These are phyloP conservation scores for Schizophyllum commune DNA, from an alignment of 1,284 basidiomycete species.

Conservation along the genomic window DNA sequence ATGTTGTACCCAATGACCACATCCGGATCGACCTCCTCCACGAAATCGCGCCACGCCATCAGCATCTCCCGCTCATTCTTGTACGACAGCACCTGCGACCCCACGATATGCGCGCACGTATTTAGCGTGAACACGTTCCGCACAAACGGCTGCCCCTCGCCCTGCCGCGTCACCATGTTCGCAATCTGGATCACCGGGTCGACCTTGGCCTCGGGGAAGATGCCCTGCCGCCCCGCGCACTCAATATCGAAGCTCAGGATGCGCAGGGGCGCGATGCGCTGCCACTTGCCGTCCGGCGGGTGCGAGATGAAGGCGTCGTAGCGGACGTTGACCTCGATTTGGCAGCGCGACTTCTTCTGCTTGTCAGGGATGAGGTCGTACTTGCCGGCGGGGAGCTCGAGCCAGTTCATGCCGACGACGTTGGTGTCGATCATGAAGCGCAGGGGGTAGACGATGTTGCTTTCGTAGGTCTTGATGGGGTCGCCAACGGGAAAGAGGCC, in stretches of 20 bases:
- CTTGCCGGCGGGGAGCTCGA: conserved; percentile 78
- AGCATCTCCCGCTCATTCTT: conserved; percentile 70
- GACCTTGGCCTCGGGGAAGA: conserved; percentile 82
- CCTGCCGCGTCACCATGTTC: conserved; percentile 95
- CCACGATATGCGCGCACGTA: conserved; percentile 88
- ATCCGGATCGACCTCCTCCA: conserved; percentile 85
- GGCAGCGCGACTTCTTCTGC: conserved; percentile 72
- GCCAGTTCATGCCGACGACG: conserved; percentile 97
- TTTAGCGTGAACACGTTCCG: conserved; percentile 96
- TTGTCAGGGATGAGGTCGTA: conserved; percentile 56
- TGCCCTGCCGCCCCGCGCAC: conserved; percentile 91
- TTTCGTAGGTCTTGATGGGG: conserved; percentile 71
- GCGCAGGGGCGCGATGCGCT: conserved; percentile 82
- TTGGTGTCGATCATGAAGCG: conserved; percentile 97
- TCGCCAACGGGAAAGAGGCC: conserved; percentile 52
- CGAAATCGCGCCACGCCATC: conserved; percentile 76
- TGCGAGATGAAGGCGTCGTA: conserved; percentile 83
- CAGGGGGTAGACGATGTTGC: conserved; percentile 82
- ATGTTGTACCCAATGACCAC: conserved; percentile 94
- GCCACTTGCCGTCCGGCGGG: conserved; percentile 84
- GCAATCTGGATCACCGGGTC: conserved; percentile 97
- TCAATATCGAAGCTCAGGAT: conserved; percentile 97
- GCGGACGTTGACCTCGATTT: conserved; percentile 71
- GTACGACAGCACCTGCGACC: conserved; percentile 88
- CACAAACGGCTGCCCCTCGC: conserved; percentile 86